These are phyloP conservation scores for Phytophthora multivora DNA, from an alignment of 352 stramenopile genomes.

Conservation along the genomic window DNA sequence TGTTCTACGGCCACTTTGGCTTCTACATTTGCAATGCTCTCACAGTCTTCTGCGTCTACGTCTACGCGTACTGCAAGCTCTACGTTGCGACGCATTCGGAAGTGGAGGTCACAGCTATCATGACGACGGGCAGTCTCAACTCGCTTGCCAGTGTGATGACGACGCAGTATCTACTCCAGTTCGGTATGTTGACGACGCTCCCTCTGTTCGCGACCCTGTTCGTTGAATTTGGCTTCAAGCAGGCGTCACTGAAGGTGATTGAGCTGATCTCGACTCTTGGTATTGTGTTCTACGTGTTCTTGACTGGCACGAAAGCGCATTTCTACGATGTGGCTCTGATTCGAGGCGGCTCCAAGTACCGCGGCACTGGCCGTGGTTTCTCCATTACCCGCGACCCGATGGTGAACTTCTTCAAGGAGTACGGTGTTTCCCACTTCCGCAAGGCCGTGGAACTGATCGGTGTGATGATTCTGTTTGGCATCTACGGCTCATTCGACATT, in stretches of 20 bases:
- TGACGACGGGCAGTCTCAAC: constrained; percentile 61
- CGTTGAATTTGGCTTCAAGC: constrained; percentile 81
- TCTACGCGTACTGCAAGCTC: constrained; percentile 86
- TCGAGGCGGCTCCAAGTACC: constrained; percentile 86
- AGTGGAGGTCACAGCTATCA: constrained; percentile 60
- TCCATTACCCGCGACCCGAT: constrained; percentile 86
- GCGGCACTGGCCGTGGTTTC: constrained; percentile 85
- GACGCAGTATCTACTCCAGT: constrained; percentile 88
- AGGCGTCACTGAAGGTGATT: constrained; percentile 74
- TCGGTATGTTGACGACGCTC: constrained; percentile 84
- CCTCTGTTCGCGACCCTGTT: constrained; percentile 79
- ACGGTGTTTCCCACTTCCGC: constrained; percentile 87
- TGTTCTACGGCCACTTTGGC: constrained; percentile 89
- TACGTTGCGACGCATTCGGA: constrained; percentile 81
- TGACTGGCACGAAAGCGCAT: constrained; percentile 87
- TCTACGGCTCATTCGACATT: constrained; percentile 83
- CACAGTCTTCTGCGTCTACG: constrained; percentile 87
- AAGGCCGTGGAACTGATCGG: constrained; percentile 88
- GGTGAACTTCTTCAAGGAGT: constrained; percentile 91
- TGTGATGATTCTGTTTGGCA: constrained; percentile 82
- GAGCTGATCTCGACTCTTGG: constrained; percentile 81
- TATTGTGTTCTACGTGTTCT: constrained; percentile 89
- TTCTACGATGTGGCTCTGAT: constrained; percentile 88
- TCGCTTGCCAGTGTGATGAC: constrained; percentile 80
- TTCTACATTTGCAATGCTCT: constrained; percentile 91